These are phyloP conservation scores for Wilcoxina mikolae DNA, from an alignment of 495 filamentous ascomycete species.

Conservation along the genomic window DNA sequence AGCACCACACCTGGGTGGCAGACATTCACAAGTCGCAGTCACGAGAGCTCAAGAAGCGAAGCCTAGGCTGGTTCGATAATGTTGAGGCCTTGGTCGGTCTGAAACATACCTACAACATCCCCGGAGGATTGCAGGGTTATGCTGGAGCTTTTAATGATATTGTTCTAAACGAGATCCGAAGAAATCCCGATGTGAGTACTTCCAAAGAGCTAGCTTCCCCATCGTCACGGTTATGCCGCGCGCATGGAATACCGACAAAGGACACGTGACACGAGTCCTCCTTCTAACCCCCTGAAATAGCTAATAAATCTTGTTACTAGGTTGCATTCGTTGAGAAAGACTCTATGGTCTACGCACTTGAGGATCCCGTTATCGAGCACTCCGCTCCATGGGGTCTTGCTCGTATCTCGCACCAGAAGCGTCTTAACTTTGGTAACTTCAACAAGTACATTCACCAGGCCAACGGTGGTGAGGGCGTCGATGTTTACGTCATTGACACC, in stretches of 20 bases:
- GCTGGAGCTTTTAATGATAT: constrained; percentile 90
- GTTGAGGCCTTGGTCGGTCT: constrained; percentile 65
- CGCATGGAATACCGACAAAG: not conserved
- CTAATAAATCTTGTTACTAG: constrained; percentile 36
- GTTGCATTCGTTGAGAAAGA: constrained; percentile 95
- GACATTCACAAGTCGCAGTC: constrained; percentile 53
- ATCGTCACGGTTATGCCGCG: constrained; percentile 1
- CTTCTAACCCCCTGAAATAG: not conserved
- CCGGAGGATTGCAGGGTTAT: constrained; percentile 64
- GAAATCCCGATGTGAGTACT: constrained; percentile 86
- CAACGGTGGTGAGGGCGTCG: constrained; percentile 91
- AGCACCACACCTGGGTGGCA: constrained; percentile 87
- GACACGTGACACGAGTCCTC: constrained; percentile 1
- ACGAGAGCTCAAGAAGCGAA: constrained; percentile 78
- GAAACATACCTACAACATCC: constrained; percentile 91
- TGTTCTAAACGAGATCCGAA: constrained; percentile 82
- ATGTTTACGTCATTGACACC: constrained; percentile 98
- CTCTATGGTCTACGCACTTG: constrained; percentile 71
- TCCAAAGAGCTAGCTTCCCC: constrained; percentile 4
- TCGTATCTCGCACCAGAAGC: constrained; percentile 86
- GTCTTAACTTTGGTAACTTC: constrained; percentile 75
- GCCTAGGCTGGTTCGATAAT: constrained; percentile 34
- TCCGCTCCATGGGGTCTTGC: constrained; percentile 95
- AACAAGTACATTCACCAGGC: constrained; percentile 94
- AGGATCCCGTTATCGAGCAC: constrained; percentile 52